Evolutionary conservation across 2,329 filamentous ascomycete genomes (phyloP).

Genomic region (Talaromyces sp.): DNA sequence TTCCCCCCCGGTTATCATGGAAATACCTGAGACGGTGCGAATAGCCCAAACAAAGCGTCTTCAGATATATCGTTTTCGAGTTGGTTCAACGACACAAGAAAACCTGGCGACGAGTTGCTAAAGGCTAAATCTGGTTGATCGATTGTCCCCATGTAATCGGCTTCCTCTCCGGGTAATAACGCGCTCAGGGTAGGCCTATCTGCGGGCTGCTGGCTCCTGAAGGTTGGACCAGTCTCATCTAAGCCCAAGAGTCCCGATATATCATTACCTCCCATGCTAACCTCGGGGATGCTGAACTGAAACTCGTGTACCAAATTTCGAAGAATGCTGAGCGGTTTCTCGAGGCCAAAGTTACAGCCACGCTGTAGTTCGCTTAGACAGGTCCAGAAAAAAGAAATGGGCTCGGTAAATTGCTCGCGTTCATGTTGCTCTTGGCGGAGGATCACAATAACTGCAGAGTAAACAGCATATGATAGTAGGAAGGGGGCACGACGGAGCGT

Average conservation of each 20-base stretch:
- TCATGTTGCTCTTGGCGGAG: constrained; percentile 13
- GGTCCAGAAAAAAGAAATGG: constrained; percentile 35
- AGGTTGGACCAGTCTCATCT: not conserved
- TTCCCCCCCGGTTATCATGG: not conserved
- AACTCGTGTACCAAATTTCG: constrained; percentile 25
- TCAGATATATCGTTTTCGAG: constrained; percentile 10
- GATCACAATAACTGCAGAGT: constrained; percentile 16
- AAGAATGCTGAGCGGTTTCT: constrained; percentile 30
- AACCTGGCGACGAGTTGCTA: constrained; percentile 5
- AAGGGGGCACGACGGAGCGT: constrained; percentile 15
- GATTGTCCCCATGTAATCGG: not conserved
- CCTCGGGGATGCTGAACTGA: constrained; percentile 14
- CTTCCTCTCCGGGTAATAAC: not conserved
- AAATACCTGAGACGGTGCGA: not conserved
- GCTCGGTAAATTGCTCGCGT: constrained; percentile 16
- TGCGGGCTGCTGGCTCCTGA: not conserved
- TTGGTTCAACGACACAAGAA: constrained; percentile 9
- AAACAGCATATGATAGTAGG: constrained; percentile 15
- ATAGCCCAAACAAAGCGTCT: constrained; percentile 8
- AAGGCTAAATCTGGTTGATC: not conserved
- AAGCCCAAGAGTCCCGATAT: not conserved
- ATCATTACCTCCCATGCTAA: not conserved
- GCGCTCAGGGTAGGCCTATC: not conserved
- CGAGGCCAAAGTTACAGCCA: constrained; percentile 34
- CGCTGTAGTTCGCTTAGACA: constrained; percentile 30